Conservation (phyloP, 257 asterid genomes). For the Buddleja alternifolia region DNA sequence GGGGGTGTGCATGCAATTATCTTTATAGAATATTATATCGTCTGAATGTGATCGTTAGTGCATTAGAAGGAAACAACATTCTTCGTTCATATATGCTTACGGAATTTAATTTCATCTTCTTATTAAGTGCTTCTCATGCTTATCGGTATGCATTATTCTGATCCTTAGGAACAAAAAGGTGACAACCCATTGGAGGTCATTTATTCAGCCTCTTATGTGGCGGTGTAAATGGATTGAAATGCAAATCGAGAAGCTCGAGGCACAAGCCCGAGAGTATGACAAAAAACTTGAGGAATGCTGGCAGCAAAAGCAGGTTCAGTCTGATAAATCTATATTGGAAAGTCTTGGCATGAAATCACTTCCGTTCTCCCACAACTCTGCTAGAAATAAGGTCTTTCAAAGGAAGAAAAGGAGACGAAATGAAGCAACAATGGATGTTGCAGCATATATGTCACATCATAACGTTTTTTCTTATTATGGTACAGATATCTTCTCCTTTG, state of each 20-base stretch:
- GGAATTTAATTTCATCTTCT: neutral
- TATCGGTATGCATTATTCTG: slow-evolving; percentile 12
- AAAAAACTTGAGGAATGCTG: slow-evolving; percentile 42
- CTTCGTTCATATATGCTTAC: slow-evolving; percentile 4
- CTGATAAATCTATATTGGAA: slow-evolving; percentile 34
- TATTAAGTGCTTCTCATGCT: neutral
- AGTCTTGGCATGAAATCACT: slow-evolving; percentile 31
- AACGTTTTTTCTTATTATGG: slow-evolving; percentile 63
- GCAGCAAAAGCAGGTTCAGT: slow-evolving; percentile 31
- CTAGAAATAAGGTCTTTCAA: slow-evolving; percentile 29
- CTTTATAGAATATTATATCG: no score
- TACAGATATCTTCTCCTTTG: slow-evolving; percentile 15
- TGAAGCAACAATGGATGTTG: slow-evolving; percentile 44
- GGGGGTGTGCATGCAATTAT: no score
- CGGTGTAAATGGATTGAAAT: slow-evolving; percentile 78
- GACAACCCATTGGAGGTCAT: slow-evolving; percentile 64
- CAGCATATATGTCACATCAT: slow-evolving; percentile 57
- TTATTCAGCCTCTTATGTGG: slow-evolving; percentile 57
- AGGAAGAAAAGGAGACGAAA: slow-evolving; percentile 57
- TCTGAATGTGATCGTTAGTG: no score
- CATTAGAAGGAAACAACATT: neutral
- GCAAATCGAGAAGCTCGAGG: slow-evolving; percentile 52
- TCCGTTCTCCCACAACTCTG: slow-evolving; percentile 29
- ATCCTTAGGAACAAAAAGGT: slow-evolving; percentile 56
- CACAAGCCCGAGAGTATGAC: slow-evolving; percentile 47